phyloP scores from a whole-genome alignment of 345 rosid species.

The Kernera saxatilis region DNA sequence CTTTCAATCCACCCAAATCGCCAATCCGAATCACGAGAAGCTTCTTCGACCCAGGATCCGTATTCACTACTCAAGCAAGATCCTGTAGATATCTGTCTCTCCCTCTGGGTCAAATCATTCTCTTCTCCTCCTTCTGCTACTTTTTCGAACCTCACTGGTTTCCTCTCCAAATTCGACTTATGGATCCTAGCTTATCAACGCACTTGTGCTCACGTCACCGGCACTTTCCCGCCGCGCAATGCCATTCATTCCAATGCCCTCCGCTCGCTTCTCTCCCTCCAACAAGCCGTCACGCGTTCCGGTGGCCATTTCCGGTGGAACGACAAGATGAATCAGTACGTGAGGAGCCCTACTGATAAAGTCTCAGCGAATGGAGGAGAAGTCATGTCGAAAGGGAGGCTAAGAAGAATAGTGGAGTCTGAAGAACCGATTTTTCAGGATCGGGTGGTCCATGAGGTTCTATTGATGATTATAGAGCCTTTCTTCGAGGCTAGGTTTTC shows the following conservation, averaged over 20 bases:
- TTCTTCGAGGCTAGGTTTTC: constrained; percentile 80
- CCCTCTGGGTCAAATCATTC: constrained; percentile 92
- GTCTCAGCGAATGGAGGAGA: constrained; percentile 21
- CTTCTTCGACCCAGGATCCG: constrained; percentile 32
- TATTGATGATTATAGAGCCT: constrained; percentile 80
- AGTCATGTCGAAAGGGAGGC: constrained; percentile 53
- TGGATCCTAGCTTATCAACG: constrained; percentile 96
- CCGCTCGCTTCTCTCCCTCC: constrained; percentile 69
- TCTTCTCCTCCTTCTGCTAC: constrained; percentile 54
- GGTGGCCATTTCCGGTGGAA: constrained; percentile 62
- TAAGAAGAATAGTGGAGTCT: constrained; percentile 40
- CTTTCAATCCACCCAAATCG: constrained; percentile 23
- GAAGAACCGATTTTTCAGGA: constrained; percentile 79
- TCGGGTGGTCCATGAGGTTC: constrained; percentile 80
- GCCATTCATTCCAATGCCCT: constrained; percentile 64
- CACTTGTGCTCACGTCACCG: constrained; percentile 65
- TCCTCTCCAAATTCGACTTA: constrained; percentile 80
- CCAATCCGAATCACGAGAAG: constrained; percentile 6
- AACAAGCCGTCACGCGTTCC: constrained; percentile 47
- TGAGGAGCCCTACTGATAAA: constrained; percentile 66
- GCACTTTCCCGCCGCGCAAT: constrained; percentile 86
- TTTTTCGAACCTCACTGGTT: constrained; percentile 75
- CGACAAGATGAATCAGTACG: constrained; percentile 54
- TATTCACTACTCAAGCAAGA: constrained; percentile 73
- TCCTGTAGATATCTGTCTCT: constrained; percentile 68